Evolutionary conservation across 1,284 basidiomycete species (phyloP), one percentile per base, ranked within the genome.

Genomic region (Austroboletus olivaceoglutinosus): DNA sequence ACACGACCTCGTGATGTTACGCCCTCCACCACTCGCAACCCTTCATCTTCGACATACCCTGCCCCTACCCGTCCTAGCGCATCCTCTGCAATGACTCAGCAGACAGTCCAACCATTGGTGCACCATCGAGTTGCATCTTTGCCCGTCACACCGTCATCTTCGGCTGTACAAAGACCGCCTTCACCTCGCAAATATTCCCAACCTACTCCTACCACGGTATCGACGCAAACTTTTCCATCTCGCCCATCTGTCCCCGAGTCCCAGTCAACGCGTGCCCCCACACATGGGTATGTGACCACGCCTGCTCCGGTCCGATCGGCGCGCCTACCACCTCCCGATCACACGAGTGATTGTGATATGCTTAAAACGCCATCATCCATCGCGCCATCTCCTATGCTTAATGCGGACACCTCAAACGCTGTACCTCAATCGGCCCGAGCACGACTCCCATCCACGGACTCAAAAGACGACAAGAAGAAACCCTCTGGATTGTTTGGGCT

Each of bases 341-440:
- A 54, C 22, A 30, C 47, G n/a, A 70, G 75, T 51, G 80, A 80
- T 36, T 72, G 76, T 5, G 67, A 70, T 44, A 47, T 77, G 36
- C 69, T 81, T 21, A 73, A 71, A 56, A 82, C 80, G 0, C 78
- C 80, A n/a, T 80, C 80, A 23, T 79, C 80, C 5, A 71, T 81
- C 15, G 73, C 76, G 4, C 73, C 69, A 0, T 76, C 78, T 6
- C 64, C 70, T 5, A 68, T 68, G 61, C 61, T 62, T 13, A 68
- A 58, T 23, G 45, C 67, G 23, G 53, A 55, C 15, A 41, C 42
- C 15, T 51, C 54, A 10, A 48, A 39, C 13, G 16, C 38, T 43
- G 36, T 34, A 2, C 45, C 45, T 33, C 62, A 57, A 22, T 66
- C 62, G n/a, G 48, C 51, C 23, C 57, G 68, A 31, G 31, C 53